These are phyloP conservation scores for Vigna unguiculata DNA, from an alignment of 306 rosid genomes.

Conservation along the genomic window DNA sequence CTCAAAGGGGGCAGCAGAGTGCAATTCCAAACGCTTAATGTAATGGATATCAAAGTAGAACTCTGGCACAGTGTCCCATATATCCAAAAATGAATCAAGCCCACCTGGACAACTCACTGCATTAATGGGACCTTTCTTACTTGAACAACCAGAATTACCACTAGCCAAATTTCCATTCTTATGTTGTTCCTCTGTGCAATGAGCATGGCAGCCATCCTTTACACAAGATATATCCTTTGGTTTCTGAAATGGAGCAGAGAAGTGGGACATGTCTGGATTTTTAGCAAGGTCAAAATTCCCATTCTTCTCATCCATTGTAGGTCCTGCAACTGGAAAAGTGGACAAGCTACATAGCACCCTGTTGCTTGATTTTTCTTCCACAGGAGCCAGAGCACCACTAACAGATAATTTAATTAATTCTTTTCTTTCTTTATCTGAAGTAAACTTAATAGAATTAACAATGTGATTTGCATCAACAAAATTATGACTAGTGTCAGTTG, in stretches of 20 bases:
- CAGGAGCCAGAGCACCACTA: constrained; percentile 43
- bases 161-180: constrained; percentile 44
- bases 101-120: constrained; percentile 76
- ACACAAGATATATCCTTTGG: constrained; percentile 48
- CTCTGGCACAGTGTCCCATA: constrained; percentile 73
- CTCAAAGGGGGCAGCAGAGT: constrained; percentile 75
- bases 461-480: constrained; percentile 46
- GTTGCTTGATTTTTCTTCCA: constrained; percentile 52
- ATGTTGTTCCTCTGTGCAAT: constrained; percentile 47
- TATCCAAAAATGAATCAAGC: constrained; percentile 84
- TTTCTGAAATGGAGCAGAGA: constrained; percentile 46
- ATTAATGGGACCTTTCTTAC: constrained; percentile 76
- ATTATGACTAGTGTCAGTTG: constrained; percentile 54
- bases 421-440: constrained; percentile 47
- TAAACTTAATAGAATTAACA: constrained; percentile 52
- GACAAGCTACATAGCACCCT: constrained; percentile 42
- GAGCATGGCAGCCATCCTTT: constrained; percentile 41
- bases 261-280: constrained; percentile 40
- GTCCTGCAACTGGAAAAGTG: constrained; percentile 53
- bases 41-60: constrained; percentile 88
- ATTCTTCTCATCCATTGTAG: constrained; percentile 47
- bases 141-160: constrained; percentile 46
- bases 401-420: constrained; percentile 48
- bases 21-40: constrained; percentile 70
- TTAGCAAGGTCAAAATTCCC: constrained; percentile 45